A percentile compares a stretch with the other conserved stretches of the same genome.
phyloP scores from a whole-genome alignment of 257 asterid species.

The Solanum megistacrolobum region DNA sequence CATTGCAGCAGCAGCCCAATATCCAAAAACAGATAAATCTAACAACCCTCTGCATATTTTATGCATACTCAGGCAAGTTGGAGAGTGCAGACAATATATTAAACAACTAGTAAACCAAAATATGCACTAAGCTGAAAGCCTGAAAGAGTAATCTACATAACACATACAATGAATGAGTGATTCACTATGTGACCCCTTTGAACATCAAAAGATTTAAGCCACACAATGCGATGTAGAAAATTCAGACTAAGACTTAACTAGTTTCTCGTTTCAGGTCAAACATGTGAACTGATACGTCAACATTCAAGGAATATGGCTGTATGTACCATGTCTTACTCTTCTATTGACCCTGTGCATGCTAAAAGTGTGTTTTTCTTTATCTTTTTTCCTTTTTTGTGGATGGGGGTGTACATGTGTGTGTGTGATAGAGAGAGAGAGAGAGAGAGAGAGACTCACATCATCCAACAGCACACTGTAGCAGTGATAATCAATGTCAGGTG shows the following conservation, averaged over 20 bases:
- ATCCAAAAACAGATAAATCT: background rate
- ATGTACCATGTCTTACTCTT: background rate
- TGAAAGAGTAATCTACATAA: background rate
- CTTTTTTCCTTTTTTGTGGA: background rate
- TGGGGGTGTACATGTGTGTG: background rate
- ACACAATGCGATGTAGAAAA: background rate
- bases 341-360: background rate
- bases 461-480: constrained; percentile 97
- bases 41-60: background rate
- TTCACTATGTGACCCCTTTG: background rate
- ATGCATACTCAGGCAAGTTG: background rate
- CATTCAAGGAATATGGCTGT: background rate
- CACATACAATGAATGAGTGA: background rate
- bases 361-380: background rate
- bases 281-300: background rate
- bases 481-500: constrained; percentile 85
- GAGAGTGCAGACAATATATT: background rate
- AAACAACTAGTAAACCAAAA: background rate
- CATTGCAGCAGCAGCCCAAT: background rate
- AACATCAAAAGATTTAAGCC: background rate
- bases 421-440: background rate
- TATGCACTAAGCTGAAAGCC: background rate
- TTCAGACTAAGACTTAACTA: background rate
- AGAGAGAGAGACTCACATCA: constrained; percentile 63
- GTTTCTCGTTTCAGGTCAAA: background rate